phyloP scores from a whole-genome alignment of 2,329 filamentous ascomycete species.

The Lachnellula willkommii region DNA sequence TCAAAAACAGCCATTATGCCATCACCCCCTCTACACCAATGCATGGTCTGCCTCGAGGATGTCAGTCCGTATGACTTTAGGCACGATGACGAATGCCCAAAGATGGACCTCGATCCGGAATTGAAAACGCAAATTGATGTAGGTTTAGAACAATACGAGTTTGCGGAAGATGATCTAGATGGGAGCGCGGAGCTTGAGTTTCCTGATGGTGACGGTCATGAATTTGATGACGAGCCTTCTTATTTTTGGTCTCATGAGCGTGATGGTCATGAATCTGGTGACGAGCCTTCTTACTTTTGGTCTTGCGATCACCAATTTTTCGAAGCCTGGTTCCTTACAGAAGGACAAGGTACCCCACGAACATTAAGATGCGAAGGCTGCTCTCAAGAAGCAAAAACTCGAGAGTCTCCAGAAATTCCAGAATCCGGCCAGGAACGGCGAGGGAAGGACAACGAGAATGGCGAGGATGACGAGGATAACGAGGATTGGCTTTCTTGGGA shows the following conservation, averaged over 20 bases:
- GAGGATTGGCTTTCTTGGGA: too few species aligned
- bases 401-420: neutral
- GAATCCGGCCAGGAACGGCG: too few species aligned
- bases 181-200: conserved; percentile 16
- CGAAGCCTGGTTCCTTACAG: neutral
- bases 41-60: conserved; percentile 6
- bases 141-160: conserved; percentile 24
- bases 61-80: conserved; percentile 19
- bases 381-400: conserved; percentile 1
- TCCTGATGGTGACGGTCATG: conserved; percentile 30
- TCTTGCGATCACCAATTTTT: conserved; percentile 11
- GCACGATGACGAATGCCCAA: conserved; percentile 36
- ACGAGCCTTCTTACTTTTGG: conserved; percentile 22
- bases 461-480: too few species aligned
- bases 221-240: conserved; percentile 30
- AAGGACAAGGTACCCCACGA: neutral
- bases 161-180: conserved; percentile 27
- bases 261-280: conserved; percentile 33
- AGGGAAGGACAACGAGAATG: too few species aligned
- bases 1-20: too few species aligned
- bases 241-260: conserved; percentile 24
- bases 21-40: neutral
- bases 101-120: conserved; percentile 33
- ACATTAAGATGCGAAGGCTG: conserved; percentile 11
- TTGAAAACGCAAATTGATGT: conserved; percentile 29